Evolutionary conservation across 2,329 filamentous ascomycete species (phyloP), one percentile per base, ranked within the genome.

Genomic region (Rhynchosporium secalis): DNA sequence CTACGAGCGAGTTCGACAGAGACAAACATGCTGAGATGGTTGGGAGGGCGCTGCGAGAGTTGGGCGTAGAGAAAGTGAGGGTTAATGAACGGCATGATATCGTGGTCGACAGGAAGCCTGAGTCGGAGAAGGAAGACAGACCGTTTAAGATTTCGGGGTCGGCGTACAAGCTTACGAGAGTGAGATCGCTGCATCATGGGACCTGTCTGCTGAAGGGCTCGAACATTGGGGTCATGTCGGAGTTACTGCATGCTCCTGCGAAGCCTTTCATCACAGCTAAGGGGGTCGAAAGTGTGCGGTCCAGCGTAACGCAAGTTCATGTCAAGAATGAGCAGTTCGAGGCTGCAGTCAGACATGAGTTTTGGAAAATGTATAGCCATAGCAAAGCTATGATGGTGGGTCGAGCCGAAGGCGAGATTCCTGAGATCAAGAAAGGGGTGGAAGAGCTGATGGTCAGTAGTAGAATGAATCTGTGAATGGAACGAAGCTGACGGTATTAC

Each of bases 81-180:
- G 94, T 98, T 68, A 99, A 98, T 74, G 86, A 88, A 73, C 84
- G 95, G 15, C 94, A 99, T 74, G 95, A 99, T 74, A 97, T 99
- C 70, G 92, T 98, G 29, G 80, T 96, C 51, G 84, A 88, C 78
- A 62, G 43, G 56, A 63, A n/a, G 9, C 33, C 33, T 31, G 62
- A 56, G 1, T 48, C 60, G 8, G 45, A 40, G 56, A 43, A 66
- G 69, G 55, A 8, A 12, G 28, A 43, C 7, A 31, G 36, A 58
- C 64, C 38, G 66, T 85, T 88, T 72, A 99, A 99, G 75, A 83
- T 98, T 10, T 96, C 92, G 0, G 95, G 95, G 1, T 97, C 92
- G 0, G 95, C 95, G 10, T 99, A 96, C 78, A 98, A 98, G 76
- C 81, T 99, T 59, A 97, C 91, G 0, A 82, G 90, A 29, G 79